Evolutionary conservation across 2,329 filamentous ascomycete genomes (phyloP).

Genomic region (Alternaria angustiovoidea): DNA sequence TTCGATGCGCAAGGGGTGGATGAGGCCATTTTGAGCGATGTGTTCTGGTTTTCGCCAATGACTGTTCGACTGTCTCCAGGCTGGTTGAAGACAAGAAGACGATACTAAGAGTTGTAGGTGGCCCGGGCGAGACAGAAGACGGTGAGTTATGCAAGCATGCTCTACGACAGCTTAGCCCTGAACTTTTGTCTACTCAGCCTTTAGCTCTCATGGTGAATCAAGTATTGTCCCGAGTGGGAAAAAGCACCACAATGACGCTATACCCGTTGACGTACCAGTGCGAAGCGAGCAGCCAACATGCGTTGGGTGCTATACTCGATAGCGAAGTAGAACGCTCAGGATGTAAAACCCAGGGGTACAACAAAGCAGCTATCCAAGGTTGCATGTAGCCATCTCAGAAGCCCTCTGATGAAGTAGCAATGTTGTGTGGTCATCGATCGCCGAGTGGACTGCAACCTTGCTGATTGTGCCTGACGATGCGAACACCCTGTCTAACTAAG

Average conservation of each 20-base stretch:
- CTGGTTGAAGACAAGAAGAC: neutral
- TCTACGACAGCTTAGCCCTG: constrained; percentile 2
- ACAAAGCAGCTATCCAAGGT: constrained; percentile 23
- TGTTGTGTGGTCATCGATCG: constrained; percentile 37
- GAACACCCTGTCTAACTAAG: constrained; percentile 31
- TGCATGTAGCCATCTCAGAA: constrained; percentile 30
- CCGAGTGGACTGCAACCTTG: constrained; percentile 35
- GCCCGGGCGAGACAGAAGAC: neutral
- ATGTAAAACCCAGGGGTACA: constrained; percentile 24
- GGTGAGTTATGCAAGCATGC: neutral
- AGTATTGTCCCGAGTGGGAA: constrained; percentile 11
- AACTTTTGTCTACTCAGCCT: constrained; percentile 8
- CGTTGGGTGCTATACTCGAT: constrained; percentile 18
- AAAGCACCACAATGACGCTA: constrained; percentile 12
- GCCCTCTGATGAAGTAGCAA: constrained; percentile 30
- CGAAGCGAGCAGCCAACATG: constrained; percentile 23
- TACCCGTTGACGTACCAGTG: constrained; percentile 10
- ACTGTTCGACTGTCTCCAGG: neutral
- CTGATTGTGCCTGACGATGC: constrained; percentile 26
- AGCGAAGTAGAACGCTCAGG: constrained; percentile 26
- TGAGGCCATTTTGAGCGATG: neutral
- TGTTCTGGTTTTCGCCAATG: constrained; percentile 12
- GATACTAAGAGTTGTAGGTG: neutral
- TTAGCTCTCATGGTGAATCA: constrained; percentile 10
- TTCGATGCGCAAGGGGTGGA: neutral